Evolutionary conservation across 805 yeast genomes (phyloP).

Genomic region (Nakazawaea anatomiae): DNA sequence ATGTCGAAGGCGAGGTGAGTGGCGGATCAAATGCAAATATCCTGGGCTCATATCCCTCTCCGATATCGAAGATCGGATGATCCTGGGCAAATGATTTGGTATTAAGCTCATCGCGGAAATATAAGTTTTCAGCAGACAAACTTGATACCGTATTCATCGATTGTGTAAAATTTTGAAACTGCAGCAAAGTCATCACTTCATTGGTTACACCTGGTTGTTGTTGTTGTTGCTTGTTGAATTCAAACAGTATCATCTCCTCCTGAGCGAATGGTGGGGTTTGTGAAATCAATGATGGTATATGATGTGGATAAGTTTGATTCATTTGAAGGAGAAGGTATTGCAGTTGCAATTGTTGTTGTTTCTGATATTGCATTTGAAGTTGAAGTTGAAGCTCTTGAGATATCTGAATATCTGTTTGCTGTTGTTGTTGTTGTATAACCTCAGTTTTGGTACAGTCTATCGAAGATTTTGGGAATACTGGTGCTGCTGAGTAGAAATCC

Average conservation of each 20-base stretch:
- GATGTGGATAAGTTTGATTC: neutral
- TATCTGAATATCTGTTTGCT: neutral
- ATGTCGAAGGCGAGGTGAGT: neutral
- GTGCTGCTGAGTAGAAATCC: no score
- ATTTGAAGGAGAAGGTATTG: neutral
- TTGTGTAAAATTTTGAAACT: neutral
- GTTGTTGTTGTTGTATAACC: neutral
- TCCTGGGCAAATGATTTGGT: neutral
- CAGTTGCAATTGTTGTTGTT: neutral
- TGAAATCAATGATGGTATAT: constrained; percentile 7
- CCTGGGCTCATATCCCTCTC: neutral
- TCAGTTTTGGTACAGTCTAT: neutral
- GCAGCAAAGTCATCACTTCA: neutral
- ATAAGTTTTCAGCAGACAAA: neutral
- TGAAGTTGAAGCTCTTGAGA: neutral
- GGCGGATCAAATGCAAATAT: neutral
- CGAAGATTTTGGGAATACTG: neutral
- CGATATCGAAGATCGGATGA: neutral
- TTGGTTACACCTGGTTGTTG: neutral
- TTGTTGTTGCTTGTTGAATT: neutral
- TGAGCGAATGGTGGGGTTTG: neutral
- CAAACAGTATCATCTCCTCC: neutral
- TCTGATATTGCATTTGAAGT: neutral
- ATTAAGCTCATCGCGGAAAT: neutral
- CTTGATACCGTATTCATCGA: neutral